Conservation (phyloP, 1,284 basidiomycete species). For the Austroboletus niveus region DNA sequence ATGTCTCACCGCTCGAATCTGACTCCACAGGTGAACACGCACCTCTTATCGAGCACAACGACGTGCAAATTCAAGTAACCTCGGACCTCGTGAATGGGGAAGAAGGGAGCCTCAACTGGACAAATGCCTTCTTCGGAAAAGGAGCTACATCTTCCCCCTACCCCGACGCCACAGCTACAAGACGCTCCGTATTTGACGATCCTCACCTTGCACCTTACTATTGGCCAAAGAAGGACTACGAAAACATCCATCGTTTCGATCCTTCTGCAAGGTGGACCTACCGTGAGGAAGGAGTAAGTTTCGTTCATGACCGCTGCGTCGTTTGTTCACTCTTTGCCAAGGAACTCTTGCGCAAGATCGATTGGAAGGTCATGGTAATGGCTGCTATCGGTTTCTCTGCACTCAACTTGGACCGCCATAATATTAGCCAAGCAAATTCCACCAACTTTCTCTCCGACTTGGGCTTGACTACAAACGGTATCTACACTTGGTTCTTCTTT, state of each 20-base stretch:
- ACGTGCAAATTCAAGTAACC: background rate
- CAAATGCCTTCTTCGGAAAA: background rate
- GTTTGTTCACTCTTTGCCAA: background rate
- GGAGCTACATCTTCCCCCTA: background rate
- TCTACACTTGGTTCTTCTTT: background rate
- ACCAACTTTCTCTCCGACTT: conserved; percentile 66
- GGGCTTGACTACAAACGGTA: conserved; percentile 53
- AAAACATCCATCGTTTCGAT: conserved; percentile 67
- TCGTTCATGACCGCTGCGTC: background rate
- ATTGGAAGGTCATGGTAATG: conserved; percentile 50
- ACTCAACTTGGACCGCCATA: conserved; percentile 44
- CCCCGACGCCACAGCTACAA: conserved; percentile 19
- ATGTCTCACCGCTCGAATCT: background rate
- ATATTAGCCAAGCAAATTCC: conserved; percentile 62
- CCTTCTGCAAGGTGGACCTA: conserved; percentile 67
- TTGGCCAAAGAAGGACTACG: conserved; percentile 38
- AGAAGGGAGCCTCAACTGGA: conserved; percentile 1
- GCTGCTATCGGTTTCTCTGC: conserved; percentile 47
- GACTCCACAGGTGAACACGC: background rate
- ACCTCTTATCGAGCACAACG: background rate
- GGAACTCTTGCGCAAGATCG: conserved; percentile 44
- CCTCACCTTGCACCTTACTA: conserved; percentile 42
- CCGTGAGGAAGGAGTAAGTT: conserved; percentile 56
- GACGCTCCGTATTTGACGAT: conserved; percentile 57
- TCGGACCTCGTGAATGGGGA: conserved; percentile 9